Conservation (phyloP, 2,329 filamentous ascomycete species). For the Alternaria brassicicola region DNA sequence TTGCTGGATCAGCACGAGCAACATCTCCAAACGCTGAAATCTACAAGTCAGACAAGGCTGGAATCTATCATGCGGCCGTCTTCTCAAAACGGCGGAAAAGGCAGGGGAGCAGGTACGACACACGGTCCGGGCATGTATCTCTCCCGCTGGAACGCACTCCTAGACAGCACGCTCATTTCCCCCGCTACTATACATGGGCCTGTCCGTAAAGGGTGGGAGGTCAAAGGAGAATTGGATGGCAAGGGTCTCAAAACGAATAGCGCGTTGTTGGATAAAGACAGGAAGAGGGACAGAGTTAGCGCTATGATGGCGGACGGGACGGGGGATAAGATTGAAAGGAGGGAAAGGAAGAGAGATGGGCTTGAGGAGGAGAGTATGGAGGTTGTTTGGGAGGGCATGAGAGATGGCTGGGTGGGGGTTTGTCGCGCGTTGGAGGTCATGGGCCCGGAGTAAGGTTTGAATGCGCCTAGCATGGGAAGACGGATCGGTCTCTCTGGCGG, state of each 20-base stretch:
- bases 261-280: slow-evolving; percentile 17
- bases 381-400: slow-evolving; percentile 40
- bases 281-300: slow-evolving; percentile 15
- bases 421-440: slow-evolving; percentile 44
- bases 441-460: slow-evolving; percentile 38
- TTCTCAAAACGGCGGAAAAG: slow-evolving; percentile 9
- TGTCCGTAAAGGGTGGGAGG: slow-evolving; percentile 55
- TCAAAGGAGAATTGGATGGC: slow-evolving; percentile 47
- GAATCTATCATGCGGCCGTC: slow-evolving; percentile 58
- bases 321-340: slow-evolving; percentile 34
- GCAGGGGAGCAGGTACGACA: slow-evolving; percentile 44
- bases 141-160: slow-evolving; percentile 71
- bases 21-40: slow-evolving; percentile 57
- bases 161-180: slow-evolving; percentile 73
- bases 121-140: slow-evolving; percentile 75
- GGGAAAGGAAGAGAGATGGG: slow-evolving; percentile 41
- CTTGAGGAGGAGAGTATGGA: slow-evolving; percentile 39
- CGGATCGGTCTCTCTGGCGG: no score
- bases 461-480: no score
- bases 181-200: slow-evolving; percentile 61
- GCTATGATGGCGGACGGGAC: slow-evolving; percentile 33
- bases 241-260: slow-evolving; percentile 38
- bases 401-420: slow-evolving; percentile 42
- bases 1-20: slow-evolving; percentile 65
- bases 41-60: slow-evolving; percentile 54